Conservation (phyloP, 164 flowering plant genomes). For the Vitis rupestris region DNA sequence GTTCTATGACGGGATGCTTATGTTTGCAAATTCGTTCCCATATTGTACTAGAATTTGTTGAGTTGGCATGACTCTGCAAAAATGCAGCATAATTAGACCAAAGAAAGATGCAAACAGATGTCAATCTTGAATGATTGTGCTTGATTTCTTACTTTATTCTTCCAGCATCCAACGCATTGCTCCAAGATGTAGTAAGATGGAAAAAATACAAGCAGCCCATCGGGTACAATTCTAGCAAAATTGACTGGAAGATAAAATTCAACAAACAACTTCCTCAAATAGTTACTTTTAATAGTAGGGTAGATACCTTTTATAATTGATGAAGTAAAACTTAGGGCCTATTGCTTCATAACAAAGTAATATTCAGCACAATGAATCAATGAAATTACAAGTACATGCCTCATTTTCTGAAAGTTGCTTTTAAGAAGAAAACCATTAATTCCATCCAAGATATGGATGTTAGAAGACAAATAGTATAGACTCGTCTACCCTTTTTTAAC, state of each 20-base stretch:
- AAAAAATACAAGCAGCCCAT: slow-evolving; percentile 94
- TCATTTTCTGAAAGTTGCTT: too few species aligned
- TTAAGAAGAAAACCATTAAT: too few species aligned
- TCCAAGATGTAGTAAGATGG: slow-evolving; percentile 92
- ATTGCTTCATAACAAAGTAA: too few species aligned
- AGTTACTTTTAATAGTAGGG: too few species aligned
- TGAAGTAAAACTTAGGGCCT: too few species aligned
- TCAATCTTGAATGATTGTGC: neutral
- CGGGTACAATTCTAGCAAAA: slow-evolving; percentile 94
- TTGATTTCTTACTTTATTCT: slow-evolving; percentile 51
- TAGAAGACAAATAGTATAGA: too few species aligned
- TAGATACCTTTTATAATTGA: too few species aligned
- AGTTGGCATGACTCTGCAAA: slow-evolving; percentile 46
- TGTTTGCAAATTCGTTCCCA: slow-evolving; percentile 96
- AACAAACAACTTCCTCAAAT: slow-evolving; percentile 10
- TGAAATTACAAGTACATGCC: too few species aligned
- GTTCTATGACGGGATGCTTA: slow-evolving; percentile 95
- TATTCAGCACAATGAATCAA: too few species aligned
- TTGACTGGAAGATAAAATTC: slow-evolving; percentile 57
- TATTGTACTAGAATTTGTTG: slow-evolving; percentile 52
- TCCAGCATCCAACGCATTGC: slow-evolving; percentile 83
- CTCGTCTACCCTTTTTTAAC: too few species aligned
- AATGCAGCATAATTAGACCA: neutral
- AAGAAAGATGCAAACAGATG: neutral
- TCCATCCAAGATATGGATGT: too few species aligned